Evolutionary conservation across 495 filamentous ascomycete genomes (phyloP), one percentile per base, ranked within the genome.

Genomic region (Chaetomium fimeti): DNA sequence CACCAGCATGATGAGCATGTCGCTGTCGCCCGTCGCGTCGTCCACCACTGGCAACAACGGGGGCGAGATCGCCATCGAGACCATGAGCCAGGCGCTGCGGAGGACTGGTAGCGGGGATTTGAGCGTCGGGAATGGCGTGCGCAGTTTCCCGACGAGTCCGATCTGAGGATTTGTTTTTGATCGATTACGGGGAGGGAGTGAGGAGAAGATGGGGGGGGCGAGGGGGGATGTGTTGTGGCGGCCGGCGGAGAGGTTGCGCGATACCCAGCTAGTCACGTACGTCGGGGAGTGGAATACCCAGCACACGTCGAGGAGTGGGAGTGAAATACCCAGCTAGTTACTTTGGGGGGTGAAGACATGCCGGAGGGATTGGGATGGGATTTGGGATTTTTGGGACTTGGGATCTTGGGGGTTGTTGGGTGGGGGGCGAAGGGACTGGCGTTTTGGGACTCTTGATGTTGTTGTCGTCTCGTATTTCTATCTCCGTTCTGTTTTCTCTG

Each of bases 71-170:
- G 88, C 85, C 29, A 87, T 97, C 62, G 91, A 97, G 78, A 96
- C 92, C 11, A 94, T 97, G 92, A 82, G 86, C 55, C 91, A 96
- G 76, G 91, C 92, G 24, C 79, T 93, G 74, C 79, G 88, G 74
- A 87, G 89, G 76, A 94, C 91, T 5, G 89, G 85, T 12, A 93
- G 89, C 76, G 88, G 89, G 22, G 92, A 96, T 72, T 74, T 96
- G 67, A 84, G 84, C 63, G 3, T 49, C 4, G 82, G 81, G 22
- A 36, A 74, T 80, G 81, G 45, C 38, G 75, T 81, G 48, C 77
- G 82, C 65, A 89, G 87, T 73, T 83, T 85, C 55, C 83, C 87
- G 16, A 71, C 83, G 42, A 90, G 86, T 74, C 84, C 87, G 1
- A 75, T 86, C 54, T 73, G 47, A 54, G 32, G 32, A 36, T 36